Evolutionary conservation across 225 moss, liverwort and hornwort species (phyloP).

Genomic region (Marchantia paleacea): DNA sequence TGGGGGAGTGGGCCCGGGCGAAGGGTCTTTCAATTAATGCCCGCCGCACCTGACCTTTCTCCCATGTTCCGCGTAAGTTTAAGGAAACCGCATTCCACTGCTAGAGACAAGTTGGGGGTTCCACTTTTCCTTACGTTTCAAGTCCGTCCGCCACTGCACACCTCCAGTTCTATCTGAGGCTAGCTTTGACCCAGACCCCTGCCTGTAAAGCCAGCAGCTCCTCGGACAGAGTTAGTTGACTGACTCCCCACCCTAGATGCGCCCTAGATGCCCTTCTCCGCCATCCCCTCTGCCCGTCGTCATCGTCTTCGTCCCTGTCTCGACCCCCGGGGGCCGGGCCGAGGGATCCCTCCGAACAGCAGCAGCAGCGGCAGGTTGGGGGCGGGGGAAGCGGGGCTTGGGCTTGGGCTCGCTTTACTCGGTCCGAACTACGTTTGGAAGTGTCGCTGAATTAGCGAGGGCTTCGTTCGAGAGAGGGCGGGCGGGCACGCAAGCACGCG

Average conservation of each 20-base stretch:
- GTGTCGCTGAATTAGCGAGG: not conserved
- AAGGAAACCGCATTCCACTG: not conserved
- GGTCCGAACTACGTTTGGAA: slow-evolving; percentile 19
- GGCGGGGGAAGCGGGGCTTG: too few relatives aligned
- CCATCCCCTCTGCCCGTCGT: not conserved
- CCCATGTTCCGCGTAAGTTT: slow-evolving; percentile 16
- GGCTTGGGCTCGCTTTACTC: not conserved
- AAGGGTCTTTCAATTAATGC: slow-evolving; percentile 8
- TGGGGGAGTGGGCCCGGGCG: not conserved
- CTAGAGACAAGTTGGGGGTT: not conserved
- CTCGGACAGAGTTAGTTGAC: slow-evolving; percentile 26
- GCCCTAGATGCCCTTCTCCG: slow-evolving; percentile 2
- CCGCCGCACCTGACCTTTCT: slow-evolving; percentile 13
- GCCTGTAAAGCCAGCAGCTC: not conserved
- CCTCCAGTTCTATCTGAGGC: not conserved
- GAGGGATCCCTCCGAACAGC: too few relatives aligned
- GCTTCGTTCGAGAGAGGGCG: not conserved
- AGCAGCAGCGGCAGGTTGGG: too few relatives aligned
- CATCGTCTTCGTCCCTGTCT: not conserved
- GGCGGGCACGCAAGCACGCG: not conserved
- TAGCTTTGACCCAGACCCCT: not conserved
- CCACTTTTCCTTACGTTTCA: not conserved
- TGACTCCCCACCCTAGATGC: slow-evolving; percentile 20
- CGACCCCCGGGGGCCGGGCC: slow-evolving; percentile 9
- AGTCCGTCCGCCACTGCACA: not conserved